Base-by-base conservation (phyloP, 1,139 yeast species). In the Pichia sp. region DNA sequence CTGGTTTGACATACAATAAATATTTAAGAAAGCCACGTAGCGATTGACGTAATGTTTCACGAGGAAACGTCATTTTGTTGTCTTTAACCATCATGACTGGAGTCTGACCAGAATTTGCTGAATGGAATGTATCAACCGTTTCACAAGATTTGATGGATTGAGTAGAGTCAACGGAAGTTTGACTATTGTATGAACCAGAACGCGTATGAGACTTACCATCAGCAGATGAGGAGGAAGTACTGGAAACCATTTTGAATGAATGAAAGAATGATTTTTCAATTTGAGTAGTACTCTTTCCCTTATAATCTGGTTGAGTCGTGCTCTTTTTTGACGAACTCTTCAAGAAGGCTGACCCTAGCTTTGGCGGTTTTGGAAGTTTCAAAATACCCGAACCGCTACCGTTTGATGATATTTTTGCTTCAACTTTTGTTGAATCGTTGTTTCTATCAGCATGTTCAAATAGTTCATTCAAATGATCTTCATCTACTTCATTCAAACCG, bases 1-100 rank as follows among this genome's bases (percentile, higher is more conserved):
- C 70, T 10, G 31, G 27, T 2, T 77, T 71, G 41, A 75, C 73
- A 33, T 72, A 66, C 4, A 76, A 56, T 26, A 88, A 63, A 4
- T 71, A 62, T 37, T 72, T 68, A 44, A 90, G 56, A 57, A 84
- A 90, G 0, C 90, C 86, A 44, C 97, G 68, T 37, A 90, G 65
- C 0, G 94, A 76, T 26, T 87, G 71, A 39, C 97, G 68, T 52
- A 86, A 73, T 53, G 79, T 80, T 60, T 90, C 97, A 27, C 83
- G 67, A 1, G 74, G 72, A 5, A 77, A 60, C 32, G 55, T 60
- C 32, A 48, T 42, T 9, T 47, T 49, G 29, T 41, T 41, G 27
- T 40, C 40, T 23, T 34, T 34, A 7, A 34, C 26, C 26, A 16
- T 6, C 7, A 34, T 11, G 7, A 6, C 11, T 2, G 7, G n/a